Percentiles rank a stretch among this genome's conserved stretches.
These are phyloP conservation scores for Fusarium sp. DNA, from an alignment of 2,329 filamentous ascomycete genomes.

Conservation along the genomic window DNA sequence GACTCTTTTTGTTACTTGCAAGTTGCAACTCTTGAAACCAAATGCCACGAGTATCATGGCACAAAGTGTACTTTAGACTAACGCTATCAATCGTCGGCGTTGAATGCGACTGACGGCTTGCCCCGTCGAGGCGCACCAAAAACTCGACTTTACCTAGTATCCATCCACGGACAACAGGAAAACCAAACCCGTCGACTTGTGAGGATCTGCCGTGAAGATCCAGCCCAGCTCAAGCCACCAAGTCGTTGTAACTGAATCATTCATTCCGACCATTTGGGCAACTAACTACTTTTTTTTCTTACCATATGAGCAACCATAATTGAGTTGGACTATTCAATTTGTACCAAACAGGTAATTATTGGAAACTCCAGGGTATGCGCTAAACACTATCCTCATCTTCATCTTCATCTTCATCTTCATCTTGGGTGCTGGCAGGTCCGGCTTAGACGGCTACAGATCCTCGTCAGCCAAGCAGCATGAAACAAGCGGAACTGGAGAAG, in stretches of 20 bases:
- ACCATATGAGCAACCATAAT: constrained; percentile 16
- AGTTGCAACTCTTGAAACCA: background rate
- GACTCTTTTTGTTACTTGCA: background rate
- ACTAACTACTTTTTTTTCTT: constrained; percentile 34
- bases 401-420: too few species aligned
- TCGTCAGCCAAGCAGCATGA: constrained; percentile 37
- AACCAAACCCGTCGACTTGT: constrained; percentile 11
- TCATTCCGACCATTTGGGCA: constrained; percentile 40
- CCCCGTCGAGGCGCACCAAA: constrained; percentile 15
- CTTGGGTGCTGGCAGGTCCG: constrained; percentile 1
- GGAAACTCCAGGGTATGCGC: constrained; percentile 1
- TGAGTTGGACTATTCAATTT: background rate
- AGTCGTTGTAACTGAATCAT: constrained; percentile 11
- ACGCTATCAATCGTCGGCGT: constrained; percentile 16
- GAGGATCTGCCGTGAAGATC: background rate
- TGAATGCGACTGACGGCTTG: constrained; percentile 2
- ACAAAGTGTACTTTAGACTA: constrained; percentile 1
- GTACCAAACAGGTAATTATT: constrained; percentile 26
- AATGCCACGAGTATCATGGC: constrained; percentile 3
- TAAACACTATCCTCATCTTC: background rate
- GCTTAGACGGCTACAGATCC: constrained; percentile 31
- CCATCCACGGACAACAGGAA: constrained; percentile 6
- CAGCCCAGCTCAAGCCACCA: constrained; percentile 20
- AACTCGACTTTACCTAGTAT: background rate
- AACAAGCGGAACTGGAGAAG: constrained; percentile 31